These are phyloP conservation scores for Chalciporus sp. DNA, from an alignment of 1,284 basidiomycete genomes.

Conservation along the genomic window DNA sequence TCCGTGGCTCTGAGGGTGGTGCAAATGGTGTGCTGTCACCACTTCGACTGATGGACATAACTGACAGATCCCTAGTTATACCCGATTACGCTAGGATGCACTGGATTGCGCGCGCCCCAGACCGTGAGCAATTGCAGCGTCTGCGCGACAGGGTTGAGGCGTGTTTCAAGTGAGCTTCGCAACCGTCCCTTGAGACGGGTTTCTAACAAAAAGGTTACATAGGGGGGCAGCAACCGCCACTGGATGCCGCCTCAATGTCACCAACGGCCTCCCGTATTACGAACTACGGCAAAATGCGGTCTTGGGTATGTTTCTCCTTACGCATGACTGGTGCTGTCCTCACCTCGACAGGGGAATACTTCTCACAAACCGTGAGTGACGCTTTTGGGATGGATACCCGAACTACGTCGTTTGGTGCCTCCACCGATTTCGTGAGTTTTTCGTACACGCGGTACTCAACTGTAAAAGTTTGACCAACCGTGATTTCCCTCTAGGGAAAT, in stretches of 20 bases:
- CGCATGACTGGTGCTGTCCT: neutral
- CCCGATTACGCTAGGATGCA: conserved; percentile 75
- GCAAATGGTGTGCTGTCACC: conserved; percentile 54
- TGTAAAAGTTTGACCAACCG: conserved; percentile 8
- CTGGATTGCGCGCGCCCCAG: conserved; percentile 69
- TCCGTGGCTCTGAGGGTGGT: conserved; percentile 62
- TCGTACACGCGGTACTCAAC: neutral
- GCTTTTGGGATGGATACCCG: conserved; percentile 42
- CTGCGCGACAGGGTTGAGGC: conserved; percentile 53
- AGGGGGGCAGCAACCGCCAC: conserved; percentile 70
- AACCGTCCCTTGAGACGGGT: neutral
- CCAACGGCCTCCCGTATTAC: conserved; percentile 43
- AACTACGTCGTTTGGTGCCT: conserved; percentile 47
- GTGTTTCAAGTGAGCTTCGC: conserved; percentile 54
- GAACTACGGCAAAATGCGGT: conserved; percentile 66
- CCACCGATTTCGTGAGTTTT: conserved; percentile 65
- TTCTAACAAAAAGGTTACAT: conserved; percentile 37
- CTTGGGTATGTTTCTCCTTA: conserved; percentile 46
- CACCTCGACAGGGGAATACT: conserved; percentile 43
- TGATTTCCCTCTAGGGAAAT: conserved; percentile 53
- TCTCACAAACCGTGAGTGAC: conserved; percentile 43
- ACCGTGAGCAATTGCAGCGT: conserved; percentile 51
- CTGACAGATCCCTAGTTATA: conserved; percentile 54
- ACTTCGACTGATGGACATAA: neutral
- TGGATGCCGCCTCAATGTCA: conserved; percentile 60